A percentile compares a stretch with the other conserved stretches of the same genome.
Conservation (phyloP, 768 basidiomycete genomes). For the Mycena filopes region DNA sequence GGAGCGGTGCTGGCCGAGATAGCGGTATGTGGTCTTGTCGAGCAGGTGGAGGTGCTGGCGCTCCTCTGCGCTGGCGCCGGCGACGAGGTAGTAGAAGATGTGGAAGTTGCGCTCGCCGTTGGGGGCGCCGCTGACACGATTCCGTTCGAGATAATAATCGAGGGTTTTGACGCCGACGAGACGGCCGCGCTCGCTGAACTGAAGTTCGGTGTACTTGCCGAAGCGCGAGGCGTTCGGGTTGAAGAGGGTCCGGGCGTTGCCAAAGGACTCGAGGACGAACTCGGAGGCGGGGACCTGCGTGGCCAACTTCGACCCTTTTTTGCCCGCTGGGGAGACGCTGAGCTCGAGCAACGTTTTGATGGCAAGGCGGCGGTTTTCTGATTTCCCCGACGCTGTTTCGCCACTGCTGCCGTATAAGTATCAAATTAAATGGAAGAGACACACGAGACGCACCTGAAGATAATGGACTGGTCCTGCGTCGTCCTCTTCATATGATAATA, state of each 20-base stretch:
- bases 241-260: constrained; percentile 90
- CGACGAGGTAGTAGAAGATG: constrained; percentile 96
- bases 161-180: constrained; percentile 92
- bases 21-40: constrained; percentile 86
- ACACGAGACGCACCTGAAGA: constrained; percentile 56
- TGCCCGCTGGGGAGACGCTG: constrained; percentile 87
- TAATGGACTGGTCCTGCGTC: constrained; percentile 88
- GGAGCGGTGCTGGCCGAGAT: constrained; percentile 78
- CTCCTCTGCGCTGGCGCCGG: constrained; percentile 91
- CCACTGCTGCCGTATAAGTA: constrained; percentile 71
- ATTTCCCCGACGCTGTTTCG: constrained; percentile 94
- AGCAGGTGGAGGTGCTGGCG: constrained; percentile 86
- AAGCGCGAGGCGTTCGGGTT: constrained; percentile 97
- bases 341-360: constrained; percentile 95
- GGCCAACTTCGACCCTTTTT: constrained; percentile 92
- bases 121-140: constrained; percentile 87
- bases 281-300: constrained; percentile 91
- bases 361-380: constrained; percentile 88
- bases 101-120: constrained; percentile 97
- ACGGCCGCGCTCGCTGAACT: constrained; percentile 93
- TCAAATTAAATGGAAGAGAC: no score
- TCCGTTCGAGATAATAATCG: constrained; percentile 95
- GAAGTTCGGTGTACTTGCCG: constrained; percentile 97
- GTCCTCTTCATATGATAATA: constrained; percentile 98
- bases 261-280: constrained; percentile 96